Evolutionary conservation across 2,329 filamentous ascomycete genomes (phyloP).

Genomic region (Exserohilum turcica): DNA sequence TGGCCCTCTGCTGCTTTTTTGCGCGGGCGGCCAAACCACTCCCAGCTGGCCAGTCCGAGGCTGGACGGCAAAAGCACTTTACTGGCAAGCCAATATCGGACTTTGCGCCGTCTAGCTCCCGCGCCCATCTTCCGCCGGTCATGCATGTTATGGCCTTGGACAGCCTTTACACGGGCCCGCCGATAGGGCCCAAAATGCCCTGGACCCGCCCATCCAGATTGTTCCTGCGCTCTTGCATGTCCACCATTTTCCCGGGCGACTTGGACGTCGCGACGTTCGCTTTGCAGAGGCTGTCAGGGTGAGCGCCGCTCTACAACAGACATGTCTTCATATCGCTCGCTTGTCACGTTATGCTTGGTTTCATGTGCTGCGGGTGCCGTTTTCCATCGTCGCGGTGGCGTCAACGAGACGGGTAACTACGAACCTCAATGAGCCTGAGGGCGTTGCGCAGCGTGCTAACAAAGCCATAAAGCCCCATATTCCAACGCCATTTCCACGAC

Average conservation of each 20-base stretch:
- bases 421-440: constrained; percentile 14
- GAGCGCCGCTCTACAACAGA: constrained; percentile 22
- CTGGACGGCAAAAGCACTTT: constrained; percentile 7
- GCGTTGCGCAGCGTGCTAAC: constrained; percentile 35
- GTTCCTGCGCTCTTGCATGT: constrained; percentile 19
- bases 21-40: constrained; percentile 1
- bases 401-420: constrained; percentile 27
- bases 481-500: constrained; percentile 32
- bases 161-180: constrained; percentile 17
- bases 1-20: constrained; percentile 6
- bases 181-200: constrained; percentile 19
- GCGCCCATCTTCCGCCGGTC: constrained; percentile 18
- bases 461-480: constrained; percentile 36
- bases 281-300: constrained; percentile 30
- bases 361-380: constrained; percentile 23
- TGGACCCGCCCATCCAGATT: constrained; percentile 32
- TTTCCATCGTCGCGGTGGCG: constrained; percentile 30
- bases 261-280: constrained; percentile 23
- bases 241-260: constrained; percentile 20
- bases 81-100: constrained; percentile 14
- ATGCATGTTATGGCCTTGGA: constrained; percentile 14
- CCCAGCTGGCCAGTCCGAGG: neutral
- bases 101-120: constrained; percentile 20
- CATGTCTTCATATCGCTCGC: constrained; percentile 21
- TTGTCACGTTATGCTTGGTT: constrained; percentile 23